A percentile compares a stretch with the other conserved stretches of the same genome.
These are phyloP conservation scores for Ganoderma meredithae DNA, from an alignment of 1,284 basidiomycete genomes.

Conservation along the genomic window DNA sequence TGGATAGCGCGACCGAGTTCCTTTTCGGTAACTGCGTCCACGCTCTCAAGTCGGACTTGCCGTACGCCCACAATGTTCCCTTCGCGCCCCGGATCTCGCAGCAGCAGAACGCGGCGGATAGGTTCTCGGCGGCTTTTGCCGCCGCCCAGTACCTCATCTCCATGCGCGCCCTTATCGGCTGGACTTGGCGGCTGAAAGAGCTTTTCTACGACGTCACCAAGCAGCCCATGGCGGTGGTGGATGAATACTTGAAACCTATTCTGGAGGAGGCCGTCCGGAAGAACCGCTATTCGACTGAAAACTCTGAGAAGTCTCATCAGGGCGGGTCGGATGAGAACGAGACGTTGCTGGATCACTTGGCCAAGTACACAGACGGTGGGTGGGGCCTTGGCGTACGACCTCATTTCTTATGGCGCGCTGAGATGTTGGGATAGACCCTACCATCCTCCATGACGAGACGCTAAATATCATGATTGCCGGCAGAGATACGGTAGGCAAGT, in stretches of 20 bases:
- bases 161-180: slow-evolving; percentile 43
- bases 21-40: slow-evolving; percentile 48
- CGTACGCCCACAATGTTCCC: slow-evolving; percentile 39
- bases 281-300: slow-evolving; percentile 34
- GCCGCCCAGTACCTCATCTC: slow-evolving; percentile 46
- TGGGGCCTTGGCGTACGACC: background rate
- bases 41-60: slow-evolving; percentile 41
- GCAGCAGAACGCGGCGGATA: slow-evolving; percentile 29
- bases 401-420: background rate
- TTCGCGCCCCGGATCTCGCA: slow-evolving; percentile 3
- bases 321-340: slow-evolving; percentile 36
- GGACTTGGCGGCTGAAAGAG: slow-evolving; percentile 33
- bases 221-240: slow-evolving; percentile 32
- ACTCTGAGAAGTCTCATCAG: slow-evolving; percentile 25
- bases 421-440: slow-evolving; percentile 17
- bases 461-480: slow-evolving; percentile 52
- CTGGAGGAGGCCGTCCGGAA: slow-evolving; percentile 47
- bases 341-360: slow-evolving; percentile 49
- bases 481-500: slow-evolving; percentile 46
- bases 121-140: slow-evolving; percentile 50
- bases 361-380: slow-evolving; percentile 42
- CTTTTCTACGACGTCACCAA: slow-evolving; percentile 22
- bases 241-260: slow-evolving; percentile 46
- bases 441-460: slow-evolving; percentile 46
- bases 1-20: slow-evolving; percentile 51